Base-by-base conservation (phyloP, 306 rosid species). In the Heteromeles arbutifolia region DNA sequence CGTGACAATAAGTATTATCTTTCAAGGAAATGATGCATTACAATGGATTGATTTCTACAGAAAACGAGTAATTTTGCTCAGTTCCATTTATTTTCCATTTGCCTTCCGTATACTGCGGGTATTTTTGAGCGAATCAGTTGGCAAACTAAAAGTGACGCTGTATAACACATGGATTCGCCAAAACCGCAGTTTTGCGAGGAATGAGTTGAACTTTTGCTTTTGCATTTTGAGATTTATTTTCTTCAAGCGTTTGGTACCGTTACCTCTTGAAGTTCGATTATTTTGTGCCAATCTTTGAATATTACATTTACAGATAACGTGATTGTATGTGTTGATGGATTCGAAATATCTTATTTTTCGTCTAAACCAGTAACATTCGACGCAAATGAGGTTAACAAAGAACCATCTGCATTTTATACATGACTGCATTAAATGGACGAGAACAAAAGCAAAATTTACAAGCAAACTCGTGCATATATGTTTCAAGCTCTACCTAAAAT, bases 401-500 rank as follows among this genome's bases (percentile, higher is more conserved):
- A 63, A 4, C 45, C 31, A 65, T 75, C 65, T 52, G 54, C 79
- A 53, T 34, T 52, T 53, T 52, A 52, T 67, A 52, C 66, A 6
- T 5, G 66, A 24, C 71, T 32, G 73, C n/a, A 48, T 28, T 65
- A 29, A 19, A 43, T 58, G 70, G 65, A 29, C 41, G 2, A 72
- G 56, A 48, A 2, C 25, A 48, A 1, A 43, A 75, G n/a, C 78
- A 65, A 31, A 32, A 32, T 65, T 22, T 65, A 65, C 78, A 75
- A 75, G 74, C 82, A 73, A 79, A 79, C 18, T 57, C 65, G 53
- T 8, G 65, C 69, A 41, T 59, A 37, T 39, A 22, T 4, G 56
- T 9, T 37, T 34, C 37, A 72, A 65, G 54, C 67, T 48, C 44
- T 32, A 65, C 67, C 80, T 54, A 74, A 74, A 70, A 34, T 34